Base-by-base conservation (phyloP, 2,329 filamentous ascomycete genomes). In the Talaromyces sp. region DNA sequence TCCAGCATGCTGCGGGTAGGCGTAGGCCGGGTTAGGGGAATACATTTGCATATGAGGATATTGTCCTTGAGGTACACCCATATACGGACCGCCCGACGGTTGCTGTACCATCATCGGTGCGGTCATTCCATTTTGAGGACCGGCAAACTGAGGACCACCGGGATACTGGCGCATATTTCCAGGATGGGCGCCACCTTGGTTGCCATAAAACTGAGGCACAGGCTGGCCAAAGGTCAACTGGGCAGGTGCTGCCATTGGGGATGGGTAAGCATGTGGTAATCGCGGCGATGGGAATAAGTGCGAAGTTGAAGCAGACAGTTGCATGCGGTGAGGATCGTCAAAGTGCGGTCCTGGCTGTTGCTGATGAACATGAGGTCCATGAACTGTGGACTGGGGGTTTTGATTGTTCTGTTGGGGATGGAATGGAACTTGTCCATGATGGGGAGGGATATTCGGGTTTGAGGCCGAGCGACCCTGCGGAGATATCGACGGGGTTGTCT, bases 281-380 rank as follows among this genome's bases (percentile, higher is more conserved):
- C 92, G 86, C 55, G 93, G 92, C 17, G 93, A 96, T 9, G 90
- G 89, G 73, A 91, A 95, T 2, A 91, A 91, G 68, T 93, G 91
- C 3, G 87, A 87, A 26, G 90, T 92, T 66, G 88, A 92, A 7
- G 88, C 89, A 61, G 90, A 90, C 78, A 95, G 89, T 66, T 86
- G 84, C 90, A 97, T 96, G 56, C 92, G 86, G 70, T 93, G 90
- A 61, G 92, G 89, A 66, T 96, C 93, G 66, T 87, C 86, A 62
- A 86, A 87, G 68, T 88, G 90, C 66, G 87, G 84, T 6, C 83
- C 84, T 65, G 89, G 89, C 68, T 92, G 90, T 60, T 89, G 89
- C 63, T 88, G 87, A 68, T 91, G 89, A 75, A 91, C 87, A 69
- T 89, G 89, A 72, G 89, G 86, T 21, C 88, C 86, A 70, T 92